Percentiles rank a stretch among this genome's conserved stretches.
Conservation (phyloP, 2,329 filamentous ascomycete species). For the Diaporthe sp. region DNA sequence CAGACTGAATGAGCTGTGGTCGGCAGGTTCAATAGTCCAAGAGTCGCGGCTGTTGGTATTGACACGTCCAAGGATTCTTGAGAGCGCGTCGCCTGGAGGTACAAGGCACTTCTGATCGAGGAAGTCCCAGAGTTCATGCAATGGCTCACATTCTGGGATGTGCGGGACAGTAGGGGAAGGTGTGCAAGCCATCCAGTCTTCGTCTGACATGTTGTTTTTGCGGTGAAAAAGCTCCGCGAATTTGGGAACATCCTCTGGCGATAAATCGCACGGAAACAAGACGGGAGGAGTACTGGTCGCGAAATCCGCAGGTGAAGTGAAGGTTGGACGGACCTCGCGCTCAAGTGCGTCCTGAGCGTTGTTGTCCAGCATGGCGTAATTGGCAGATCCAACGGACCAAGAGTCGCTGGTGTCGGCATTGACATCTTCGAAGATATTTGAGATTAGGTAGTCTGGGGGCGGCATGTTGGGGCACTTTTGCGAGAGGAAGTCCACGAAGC, state of each 20-base stretch:
- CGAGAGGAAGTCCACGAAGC: neutral
- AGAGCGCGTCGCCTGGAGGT: neutral
- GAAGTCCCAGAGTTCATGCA: neutral
- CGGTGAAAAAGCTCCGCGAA: neutral
- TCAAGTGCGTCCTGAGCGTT: too few species aligned
- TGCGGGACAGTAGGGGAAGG: neutral
- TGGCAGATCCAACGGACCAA: too few species aligned
- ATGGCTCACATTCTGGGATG: neutral
- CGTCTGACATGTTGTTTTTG: neutral
- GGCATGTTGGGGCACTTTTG: neutral
- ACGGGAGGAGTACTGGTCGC: neutral
- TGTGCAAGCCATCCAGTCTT: neutral
- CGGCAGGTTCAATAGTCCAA: neutral
- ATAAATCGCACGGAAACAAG: neutral
- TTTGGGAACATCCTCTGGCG: neutral
- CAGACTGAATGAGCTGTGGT: neutral
- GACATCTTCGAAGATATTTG: neutral
- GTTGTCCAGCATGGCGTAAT: too few species aligned
- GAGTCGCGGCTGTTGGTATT: neutral
- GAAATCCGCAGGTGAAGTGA: neutral
- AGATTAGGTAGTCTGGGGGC: neutral
- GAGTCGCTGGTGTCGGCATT: too few species aligned
- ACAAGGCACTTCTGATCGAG: neutral
- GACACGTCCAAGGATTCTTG: neutral
- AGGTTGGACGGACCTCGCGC: neutral